Conservation (phyloP, 2,329 filamentous ascomycete species). For the Fusarium liriodendri region DNA sequence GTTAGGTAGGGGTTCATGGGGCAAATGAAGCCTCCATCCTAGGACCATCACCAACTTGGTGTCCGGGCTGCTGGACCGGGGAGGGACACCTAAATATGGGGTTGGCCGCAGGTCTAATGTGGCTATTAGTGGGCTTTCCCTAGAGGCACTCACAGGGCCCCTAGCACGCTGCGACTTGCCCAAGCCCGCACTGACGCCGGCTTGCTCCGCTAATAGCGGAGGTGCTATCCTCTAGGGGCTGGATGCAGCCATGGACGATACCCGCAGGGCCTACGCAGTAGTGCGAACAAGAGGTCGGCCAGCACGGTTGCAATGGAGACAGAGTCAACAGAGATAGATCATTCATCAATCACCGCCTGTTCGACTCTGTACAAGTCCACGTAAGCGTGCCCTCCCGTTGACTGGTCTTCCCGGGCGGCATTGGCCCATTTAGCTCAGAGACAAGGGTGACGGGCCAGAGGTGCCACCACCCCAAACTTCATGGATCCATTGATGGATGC, state of each 20-base stretch:
- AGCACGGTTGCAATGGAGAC: slow-evolving; percentile 19
- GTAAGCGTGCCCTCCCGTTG: neutral
- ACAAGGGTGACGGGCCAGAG: slow-evolving; percentile 28
- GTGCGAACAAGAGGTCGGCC: slow-evolving; percentile 16
- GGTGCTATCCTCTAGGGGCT: slow-evolving; percentile 31
- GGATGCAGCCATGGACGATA: slow-evolving; percentile 19
- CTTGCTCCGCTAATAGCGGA: slow-evolving; percentile 40
- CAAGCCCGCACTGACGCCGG: slow-evolving; percentile 40
- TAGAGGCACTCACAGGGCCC: slow-evolving; percentile 24
- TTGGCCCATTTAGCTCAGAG: slow-evolving; percentile 14
- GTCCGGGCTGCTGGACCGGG: slow-evolving; percentile 30
- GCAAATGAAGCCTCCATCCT: slow-evolving; percentile 23
- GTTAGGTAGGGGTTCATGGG: slow-evolving; percentile 13
- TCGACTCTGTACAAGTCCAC: neutral
- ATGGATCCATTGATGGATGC: slow-evolving; percentile 7
- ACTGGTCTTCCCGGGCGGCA: slow-evolving; percentile 5
- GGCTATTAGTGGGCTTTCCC: slow-evolving; percentile 35
- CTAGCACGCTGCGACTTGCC: slow-evolving; percentile 24
- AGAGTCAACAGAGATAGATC: neutral
- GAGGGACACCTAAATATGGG: slow-evolving; percentile 43
- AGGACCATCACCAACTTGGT: slow-evolving; percentile 24
- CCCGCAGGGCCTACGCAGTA: slow-evolving; percentile 7
- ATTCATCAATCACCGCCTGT: neutral
- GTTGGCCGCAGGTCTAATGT: slow-evolving; percentile 35
- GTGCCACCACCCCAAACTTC: slow-evolving; percentile 27